These are phyloP conservation scores for Pseudoneurospora amorphoporcata DNA, from an alignment of 495 filamentous ascomycete genomes.

Conservation along the genomic window DNA sequence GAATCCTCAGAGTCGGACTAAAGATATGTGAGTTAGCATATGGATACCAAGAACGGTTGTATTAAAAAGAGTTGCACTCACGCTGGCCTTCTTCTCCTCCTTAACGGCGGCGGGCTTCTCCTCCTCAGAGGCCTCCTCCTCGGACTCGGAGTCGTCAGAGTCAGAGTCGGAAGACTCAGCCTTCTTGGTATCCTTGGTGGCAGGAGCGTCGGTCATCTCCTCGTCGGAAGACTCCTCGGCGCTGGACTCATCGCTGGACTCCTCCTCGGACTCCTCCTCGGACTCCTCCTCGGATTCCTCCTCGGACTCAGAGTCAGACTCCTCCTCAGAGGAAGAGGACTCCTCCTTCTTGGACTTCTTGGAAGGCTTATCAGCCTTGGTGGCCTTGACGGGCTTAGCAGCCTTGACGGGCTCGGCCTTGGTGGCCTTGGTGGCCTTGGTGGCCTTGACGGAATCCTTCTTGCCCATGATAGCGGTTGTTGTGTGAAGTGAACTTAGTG, in stretches of 20 bases:
- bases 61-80: conserved; percentile 3
- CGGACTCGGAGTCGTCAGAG: conserved; percentile 34
- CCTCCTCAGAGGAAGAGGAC: conserved; percentile 2
- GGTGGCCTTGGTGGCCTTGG: conserved; percentile 36
- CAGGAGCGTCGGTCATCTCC: conserved; percentile 40
- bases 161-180: conserved; percentile 23
- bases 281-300: conserved; percentile 16
- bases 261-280: conserved; percentile 5
- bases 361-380: conserved; percentile 15
- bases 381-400: conserved; percentile 40
- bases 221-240: conserved; percentile 30
- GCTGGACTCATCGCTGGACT: conserved; percentile 29
- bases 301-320: conserved; percentile 3
- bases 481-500: conserved; percentile 5
- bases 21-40: conserved; percentile 1
- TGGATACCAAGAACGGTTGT: not conserved
- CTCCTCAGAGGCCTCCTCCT: conserved; percentile 26
- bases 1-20: conserved; percentile 20
- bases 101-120: conserved; percentile 31
- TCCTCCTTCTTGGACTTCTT: conserved; percentile 19
- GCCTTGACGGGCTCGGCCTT: conserved; percentile 1
- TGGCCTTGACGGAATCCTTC: conserved; percentile 39
- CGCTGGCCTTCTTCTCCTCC: conserved; percentile 30
- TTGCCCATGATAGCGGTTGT: conserved; percentile 42
- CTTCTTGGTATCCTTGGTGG: conserved; percentile 26